These are phyloP conservation scores for Beauveria varroae DNA, from an alignment of 2,329 filamentous ascomycete species.

Conservation along the genomic window DNA sequence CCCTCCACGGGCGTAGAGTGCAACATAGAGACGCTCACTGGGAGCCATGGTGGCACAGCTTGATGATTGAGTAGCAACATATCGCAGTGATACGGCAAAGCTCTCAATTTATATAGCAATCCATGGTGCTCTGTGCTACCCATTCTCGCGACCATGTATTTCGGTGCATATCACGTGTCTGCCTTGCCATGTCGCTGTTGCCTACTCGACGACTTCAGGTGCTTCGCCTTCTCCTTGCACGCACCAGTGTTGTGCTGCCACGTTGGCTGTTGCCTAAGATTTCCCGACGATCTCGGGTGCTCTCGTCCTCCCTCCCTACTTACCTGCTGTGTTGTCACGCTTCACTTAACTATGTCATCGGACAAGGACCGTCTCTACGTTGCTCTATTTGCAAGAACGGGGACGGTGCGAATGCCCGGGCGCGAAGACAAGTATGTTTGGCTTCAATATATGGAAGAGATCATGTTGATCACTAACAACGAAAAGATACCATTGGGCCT, in stretches of 20 bases:
- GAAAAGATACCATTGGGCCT: conserved; percentile 29
- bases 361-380: not conserved
- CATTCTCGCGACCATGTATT: not conserved
- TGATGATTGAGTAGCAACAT: not conserved
- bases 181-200: not conserved
- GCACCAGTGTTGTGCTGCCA: not conserved
- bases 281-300: too few species aligned
- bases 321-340: too few species aligned
- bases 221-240: not conserved
- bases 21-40: not conserved
- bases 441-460: not conserved
- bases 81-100: not conserved
- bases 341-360: not conserved
- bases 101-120: not conserved
- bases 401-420: conserved; percentile 7
- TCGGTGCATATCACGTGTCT: not conserved
- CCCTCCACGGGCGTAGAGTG: not conserved
- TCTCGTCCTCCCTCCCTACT: too few species aligned
- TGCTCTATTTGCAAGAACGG: not conserved
- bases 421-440: conserved; percentile 13
- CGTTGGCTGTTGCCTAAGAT: not conserved
- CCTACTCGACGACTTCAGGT: not conserved
- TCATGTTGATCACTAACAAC: not conserved
- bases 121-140: not conserved
- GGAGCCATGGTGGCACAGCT: not conserved